Evolutionary conservation across 2,329 filamentous ascomycete genomes (phyloP).

Genomic region (Ophiostoma himal-ulmi): DNA sequence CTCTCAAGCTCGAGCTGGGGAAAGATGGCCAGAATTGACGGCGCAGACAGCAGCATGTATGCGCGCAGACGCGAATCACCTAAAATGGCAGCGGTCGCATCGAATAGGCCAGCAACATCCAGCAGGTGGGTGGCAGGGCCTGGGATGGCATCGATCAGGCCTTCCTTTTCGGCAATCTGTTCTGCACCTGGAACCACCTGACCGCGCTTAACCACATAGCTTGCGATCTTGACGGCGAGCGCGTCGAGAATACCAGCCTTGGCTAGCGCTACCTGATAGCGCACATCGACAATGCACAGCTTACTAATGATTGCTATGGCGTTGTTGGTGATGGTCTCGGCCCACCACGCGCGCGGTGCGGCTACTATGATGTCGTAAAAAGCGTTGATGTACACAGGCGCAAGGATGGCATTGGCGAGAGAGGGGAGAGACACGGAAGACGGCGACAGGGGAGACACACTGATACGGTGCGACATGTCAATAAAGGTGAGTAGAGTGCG

Average conservation of each 20-base stretch:
- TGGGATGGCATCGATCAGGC: conserved; percentile 54
- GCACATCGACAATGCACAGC: conserved; percentile 59
- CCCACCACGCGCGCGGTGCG: conserved; percentile 38
- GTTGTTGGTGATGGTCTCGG: conserved; percentile 50
- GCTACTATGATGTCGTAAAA: conserved; percentile 62
- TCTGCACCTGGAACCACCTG: conserved; percentile 63
- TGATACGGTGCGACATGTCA: conserved; percentile 41
- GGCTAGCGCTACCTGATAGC: conserved; percentile 65
- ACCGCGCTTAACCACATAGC: conserved; percentile 61
- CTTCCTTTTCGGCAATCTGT: conserved; percentile 47
- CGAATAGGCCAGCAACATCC: conserved; percentile 63
- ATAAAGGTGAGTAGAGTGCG: conserved; percentile 67
- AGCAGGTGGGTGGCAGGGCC: conserved; percentile 53
- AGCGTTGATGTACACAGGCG: conserved; percentile 52
- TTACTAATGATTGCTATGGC: conserved; percentile 48
- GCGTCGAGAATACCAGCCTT: conserved; percentile 71
- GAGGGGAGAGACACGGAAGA: conserved; percentile 38
- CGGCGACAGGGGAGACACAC: conserved; percentile 40
- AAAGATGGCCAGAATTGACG: conserved; percentile 63
- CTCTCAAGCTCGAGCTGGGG: conserved; percentile 51
- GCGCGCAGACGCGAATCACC: conserved; percentile 73
- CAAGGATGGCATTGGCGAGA: conserved; percentile 63
- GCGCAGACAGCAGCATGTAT: conserved; percentile 63
- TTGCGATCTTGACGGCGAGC: conserved; percentile 66
- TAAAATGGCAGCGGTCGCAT: conserved; percentile 71